Conservation (phyloP, 345 rosid species). For the Lenwebbia sp. region DNA sequence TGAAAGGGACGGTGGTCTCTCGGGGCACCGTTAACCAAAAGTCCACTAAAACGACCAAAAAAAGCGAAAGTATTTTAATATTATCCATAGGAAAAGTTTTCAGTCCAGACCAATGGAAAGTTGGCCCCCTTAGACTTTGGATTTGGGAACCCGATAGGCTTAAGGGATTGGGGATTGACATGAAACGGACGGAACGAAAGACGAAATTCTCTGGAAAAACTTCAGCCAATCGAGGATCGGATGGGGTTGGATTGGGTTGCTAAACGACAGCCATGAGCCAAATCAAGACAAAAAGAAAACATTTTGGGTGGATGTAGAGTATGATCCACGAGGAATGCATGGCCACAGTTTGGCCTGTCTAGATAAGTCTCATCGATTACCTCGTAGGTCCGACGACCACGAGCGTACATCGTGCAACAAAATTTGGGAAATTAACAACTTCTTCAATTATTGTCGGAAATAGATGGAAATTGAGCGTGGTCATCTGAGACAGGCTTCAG, state of each 20-base stretch:
- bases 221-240: too few species aligned
- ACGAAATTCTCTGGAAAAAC: too few species aligned
- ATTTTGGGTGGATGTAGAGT: too few species aligned
- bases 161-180: too few species aligned
- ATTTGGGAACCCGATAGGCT: too few species aligned
- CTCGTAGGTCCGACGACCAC: background rate
- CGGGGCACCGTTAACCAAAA: background rate
- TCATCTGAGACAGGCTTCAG: background rate
- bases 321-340: background rate
- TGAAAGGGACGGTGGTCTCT: background rate
- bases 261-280: too few species aligned
- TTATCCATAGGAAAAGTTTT: too few species aligned
- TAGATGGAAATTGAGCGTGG: background rate
- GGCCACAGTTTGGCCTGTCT: background rate
- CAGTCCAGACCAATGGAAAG: too few species aligned
- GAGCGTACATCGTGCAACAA: background rate
- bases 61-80: background rate
- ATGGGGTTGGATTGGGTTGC: too few species aligned
- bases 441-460: background rate
- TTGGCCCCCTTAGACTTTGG: too few species aligned
- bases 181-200: too few species aligned
- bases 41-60: background rate
- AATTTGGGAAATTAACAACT: background rate
- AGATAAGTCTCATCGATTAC: background rate
- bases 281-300: too few species aligned